Percentiles rank a stretch among this genome's conserved stretches.
Evolutionary conservation across 2,329 filamentous ascomycete genomes (phyloP).

Genomic region (Xylariaceae sp.): DNA sequence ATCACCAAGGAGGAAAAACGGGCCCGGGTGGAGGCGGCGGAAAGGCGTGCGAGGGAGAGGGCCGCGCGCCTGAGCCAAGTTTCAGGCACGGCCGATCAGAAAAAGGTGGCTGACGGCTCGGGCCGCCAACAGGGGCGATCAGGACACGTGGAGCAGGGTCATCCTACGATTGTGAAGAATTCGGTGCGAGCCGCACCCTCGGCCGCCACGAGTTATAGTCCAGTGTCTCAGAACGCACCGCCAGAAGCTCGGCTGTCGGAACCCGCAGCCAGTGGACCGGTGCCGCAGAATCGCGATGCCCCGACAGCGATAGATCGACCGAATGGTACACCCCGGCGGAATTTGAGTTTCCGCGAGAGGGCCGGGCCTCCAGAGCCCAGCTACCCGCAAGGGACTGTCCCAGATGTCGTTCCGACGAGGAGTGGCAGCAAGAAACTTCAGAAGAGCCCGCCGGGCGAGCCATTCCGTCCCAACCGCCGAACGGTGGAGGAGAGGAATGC

Average conservation of each 20-base stretch:
- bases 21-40: slow-evolving; percentile 76
- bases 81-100: slow-evolving; percentile 13
- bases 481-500: slow-evolving; percentile 38
- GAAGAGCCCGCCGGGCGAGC: slow-evolving; percentile 52
- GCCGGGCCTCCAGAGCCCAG: slow-evolving; percentile 41
- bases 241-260: slow-evolving; percentile 28
- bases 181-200: slow-evolving; percentile 24
- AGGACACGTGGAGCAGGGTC: slow-evolving; percentile 27
- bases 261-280: slow-evolving; percentile 25
- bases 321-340: slow-evolving; percentile 43
- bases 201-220: slow-evolving; percentile 22
- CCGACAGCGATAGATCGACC: slow-evolving; percentile 19
- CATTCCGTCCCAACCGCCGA: slow-evolving; percentile 38
- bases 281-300: slow-evolving; percentile 23
- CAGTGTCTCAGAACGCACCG: slow-evolving; percentile 29
- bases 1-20: slow-evolving; percentile 96
- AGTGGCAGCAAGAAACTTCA: slow-evolving; percentile 54
- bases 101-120: slow-evolving; percentile 18
- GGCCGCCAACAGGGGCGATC: slow-evolving; percentile 31
- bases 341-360: slow-evolving; percentile 57
- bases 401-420: slow-evolving; percentile 37
- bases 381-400: slow-evolving; percentile 28
- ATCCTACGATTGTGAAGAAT: slow-evolving; percentile 18
- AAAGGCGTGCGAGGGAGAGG: slow-evolving; percentile 63
- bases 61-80: slow-evolving; percentile 33